Percentiles rank a stretch among this genome's conserved stretches.
Conservation (phyloP, 129 eudicot species). For the Chrysanthemum lavandulifolium region DNA sequence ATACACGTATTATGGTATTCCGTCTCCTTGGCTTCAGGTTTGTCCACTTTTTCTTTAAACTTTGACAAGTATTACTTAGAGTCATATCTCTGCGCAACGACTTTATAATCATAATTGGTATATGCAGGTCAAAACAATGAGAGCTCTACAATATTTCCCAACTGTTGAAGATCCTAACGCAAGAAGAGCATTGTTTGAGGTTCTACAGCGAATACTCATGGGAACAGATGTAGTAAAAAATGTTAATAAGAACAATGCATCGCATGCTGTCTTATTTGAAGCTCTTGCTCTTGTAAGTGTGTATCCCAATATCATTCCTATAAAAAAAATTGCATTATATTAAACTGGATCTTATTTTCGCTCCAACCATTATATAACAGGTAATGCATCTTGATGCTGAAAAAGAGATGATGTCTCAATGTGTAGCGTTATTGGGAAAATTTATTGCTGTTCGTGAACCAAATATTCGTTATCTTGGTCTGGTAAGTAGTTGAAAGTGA, state of each 20-base stretch:
- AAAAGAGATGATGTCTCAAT: conserved; percentile 98
- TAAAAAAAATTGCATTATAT: neutral
- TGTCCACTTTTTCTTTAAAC: conserved; percentile 29
- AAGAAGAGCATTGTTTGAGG: conserved; percentile 94
- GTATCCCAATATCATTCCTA: neutral
- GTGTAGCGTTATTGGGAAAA: conserved; percentile 97
- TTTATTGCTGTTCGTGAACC: conserved; percentile 99
- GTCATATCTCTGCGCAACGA: neutral
- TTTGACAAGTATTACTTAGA: conserved; percentile 3
- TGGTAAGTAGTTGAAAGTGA: conserved; percentile 52
- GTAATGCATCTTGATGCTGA: conserved; percentile 99
- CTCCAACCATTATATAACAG: conserved; percentile 32
- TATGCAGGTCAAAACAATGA: conserved; percentile 91
- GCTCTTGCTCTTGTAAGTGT: conserved; percentile 96
- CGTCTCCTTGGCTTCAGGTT: conserved; percentile 99
- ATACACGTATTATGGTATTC: conserved; percentile 95
- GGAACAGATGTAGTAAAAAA: conserved; percentile 98
- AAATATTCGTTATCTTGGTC: conserved; percentile 93
- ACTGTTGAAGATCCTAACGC: conserved; percentile 91
- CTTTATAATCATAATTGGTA: neutral
- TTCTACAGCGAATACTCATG: conserved; percentile 85
- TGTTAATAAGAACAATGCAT: conserved; percentile 98
- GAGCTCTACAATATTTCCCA: conserved; percentile 98
- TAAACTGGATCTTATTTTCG: conserved; percentile 18
- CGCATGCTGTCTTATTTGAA: conserved; percentile 98